Percentiles rank a stretch among this genome's conserved stretches.
Evolutionary conservation across 2,329 filamentous ascomycete genomes (phyloP).

Genomic region (Neopestalotiopsis sp.): DNA sequence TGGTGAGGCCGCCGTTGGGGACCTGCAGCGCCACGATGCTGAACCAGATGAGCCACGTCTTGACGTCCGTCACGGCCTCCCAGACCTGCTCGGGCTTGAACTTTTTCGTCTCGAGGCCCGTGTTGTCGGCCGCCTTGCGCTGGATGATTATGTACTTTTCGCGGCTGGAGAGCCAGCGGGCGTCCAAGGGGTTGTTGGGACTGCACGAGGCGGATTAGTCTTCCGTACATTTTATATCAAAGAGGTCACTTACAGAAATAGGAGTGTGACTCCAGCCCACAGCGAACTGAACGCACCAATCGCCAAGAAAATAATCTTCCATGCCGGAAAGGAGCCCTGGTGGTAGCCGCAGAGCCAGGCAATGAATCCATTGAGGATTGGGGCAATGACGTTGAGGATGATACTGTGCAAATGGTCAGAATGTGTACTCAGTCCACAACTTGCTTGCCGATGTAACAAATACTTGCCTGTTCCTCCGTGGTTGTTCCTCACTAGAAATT

Average conservation of each 20-base stretch:
- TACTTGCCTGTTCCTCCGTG: slow-evolving; percentile 26
- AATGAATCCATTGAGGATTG: slow-evolving; percentile 32
- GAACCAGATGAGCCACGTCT: slow-evolving; percentile 31
- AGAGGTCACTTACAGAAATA: slow-evolving; percentile 23
- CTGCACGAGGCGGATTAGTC: not conserved
- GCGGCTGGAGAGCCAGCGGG: slow-evolving; percentile 17
- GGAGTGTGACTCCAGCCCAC: slow-evolving; percentile 29
- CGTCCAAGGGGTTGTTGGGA: slow-evolving; percentile 27
- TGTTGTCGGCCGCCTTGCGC: slow-evolving; percentile 30
- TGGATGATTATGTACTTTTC: slow-evolving; percentile 26
- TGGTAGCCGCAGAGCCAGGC: slow-evolving; percentile 31
- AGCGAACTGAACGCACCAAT: slow-evolving; percentile 29
- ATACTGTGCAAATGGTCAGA: slow-evolving; percentile 22
- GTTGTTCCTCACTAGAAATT: slow-evolving; percentile 32
- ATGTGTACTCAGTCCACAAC: too few species aligned
- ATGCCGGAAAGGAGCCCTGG: slow-evolving; percentile 26
- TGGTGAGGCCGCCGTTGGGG: slow-evolving; percentile 27
- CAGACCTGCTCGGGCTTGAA: slow-evolving; percentile 27
- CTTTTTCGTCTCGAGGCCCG: slow-evolving; percentile 26
- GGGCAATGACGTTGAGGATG: slow-evolving; percentile 30
- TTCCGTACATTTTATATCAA: not conserved
- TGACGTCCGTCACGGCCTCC: slow-evolving; percentile 26
- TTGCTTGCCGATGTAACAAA: not conserved
- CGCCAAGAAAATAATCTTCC: slow-evolving; percentile 35
- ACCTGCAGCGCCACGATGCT: slow-evolving; percentile 28